Evolutionary conservation across 768 basidiomycete genomes (phyloP), one percentile per base, ranked within the genome.

Genomic region (Nevesoporus exiguus): DNA sequence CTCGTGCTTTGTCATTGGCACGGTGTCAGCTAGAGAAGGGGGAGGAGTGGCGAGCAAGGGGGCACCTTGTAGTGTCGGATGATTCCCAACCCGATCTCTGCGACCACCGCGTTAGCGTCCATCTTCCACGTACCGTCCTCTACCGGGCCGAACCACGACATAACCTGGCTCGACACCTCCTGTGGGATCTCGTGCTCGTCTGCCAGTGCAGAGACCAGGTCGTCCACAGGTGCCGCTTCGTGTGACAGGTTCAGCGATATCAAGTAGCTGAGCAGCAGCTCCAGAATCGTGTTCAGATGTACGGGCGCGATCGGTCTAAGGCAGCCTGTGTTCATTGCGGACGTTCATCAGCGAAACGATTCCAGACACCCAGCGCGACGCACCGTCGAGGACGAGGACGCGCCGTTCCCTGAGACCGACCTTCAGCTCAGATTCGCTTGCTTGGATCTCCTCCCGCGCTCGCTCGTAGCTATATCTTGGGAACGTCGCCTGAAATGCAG

Each of bases 111-210:
- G 6, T 74, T 69, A 30, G 78, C 75, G 51, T 93, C 78, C 78
- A 89, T 81, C 39, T 66, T 76, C 91, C 93, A 94, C 40, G 69
- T 70, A 3, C 74, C 81, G 17, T 75, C 74, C 15, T 70, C 62
- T 5, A 86, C 68, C 5, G 75, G 72, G 15, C 93, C 93, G 60
- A 96, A 98, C 86, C 95, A 95, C 0, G 72, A 66, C 76, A 97
- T 82, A 25, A 93, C 77, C 65, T 93, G 90, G 7, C 66, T 71
- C 8, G 83, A 78, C 27, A 93, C 79, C 2, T 74, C 66, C 7
- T 80, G 71, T 8, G 81, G 76, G 15, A 95, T 71, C 19, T 90
- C 90, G 63, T 93, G 85, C 3, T 90, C 87, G 40, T 86, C 78
- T 17, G 82, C 80, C 13, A 98, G 77, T 0, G 81, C 72, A 10